A percentile compares a stretch with the other conserved stretches of the same genome.
Conservation (phyloP, 1,284 basidiomycete species). For the Ceratobasidium sp. region DNA sequence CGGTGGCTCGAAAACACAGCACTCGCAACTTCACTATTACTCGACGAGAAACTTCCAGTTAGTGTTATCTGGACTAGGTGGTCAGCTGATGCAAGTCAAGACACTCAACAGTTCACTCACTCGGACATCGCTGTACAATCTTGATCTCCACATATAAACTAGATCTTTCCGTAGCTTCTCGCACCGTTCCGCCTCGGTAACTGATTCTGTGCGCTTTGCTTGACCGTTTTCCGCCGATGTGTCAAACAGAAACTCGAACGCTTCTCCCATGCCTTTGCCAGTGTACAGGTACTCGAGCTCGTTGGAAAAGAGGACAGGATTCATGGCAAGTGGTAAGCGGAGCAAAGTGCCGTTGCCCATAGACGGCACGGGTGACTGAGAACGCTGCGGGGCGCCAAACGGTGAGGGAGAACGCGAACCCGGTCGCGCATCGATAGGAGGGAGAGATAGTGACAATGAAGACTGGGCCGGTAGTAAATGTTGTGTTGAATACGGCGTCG, state of each 20-base stretch:
- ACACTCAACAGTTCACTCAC: constrained; percentile 54
- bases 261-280: constrained; percentile 83
- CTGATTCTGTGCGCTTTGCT: constrained; percentile 59
- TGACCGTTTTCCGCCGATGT: constrained; percentile 39
- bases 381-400: constrained; percentile 51
- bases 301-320: constrained; percentile 77
- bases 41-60: constrained; percentile 32
- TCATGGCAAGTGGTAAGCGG: constrained; percentile 69
- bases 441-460: constrained; percentile 61
- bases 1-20: constrained; percentile 90
- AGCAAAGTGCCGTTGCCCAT: constrained; percentile 55
- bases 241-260: constrained; percentile 89
- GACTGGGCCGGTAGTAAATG: constrained; percentile 63
- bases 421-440: constrained; percentile 57
- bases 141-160: constrained; percentile 94
- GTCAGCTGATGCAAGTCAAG: constrained; percentile 43
- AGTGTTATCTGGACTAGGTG: constrained; percentile 43
- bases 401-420: constrained; percentile 65
- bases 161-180: constrained; percentile 90
- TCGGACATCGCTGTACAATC: constrained; percentile 88
- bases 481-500: constrained; percentile 64
- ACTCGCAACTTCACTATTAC: constrained; percentile 69
- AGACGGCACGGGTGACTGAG: constrained; percentile 58
- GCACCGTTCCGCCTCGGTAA: constrained; percentile 72
- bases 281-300: constrained; percentile 92